Base-by-base conservation (phyloP, 306 rosid species). In the Malus sieversii region DNA sequence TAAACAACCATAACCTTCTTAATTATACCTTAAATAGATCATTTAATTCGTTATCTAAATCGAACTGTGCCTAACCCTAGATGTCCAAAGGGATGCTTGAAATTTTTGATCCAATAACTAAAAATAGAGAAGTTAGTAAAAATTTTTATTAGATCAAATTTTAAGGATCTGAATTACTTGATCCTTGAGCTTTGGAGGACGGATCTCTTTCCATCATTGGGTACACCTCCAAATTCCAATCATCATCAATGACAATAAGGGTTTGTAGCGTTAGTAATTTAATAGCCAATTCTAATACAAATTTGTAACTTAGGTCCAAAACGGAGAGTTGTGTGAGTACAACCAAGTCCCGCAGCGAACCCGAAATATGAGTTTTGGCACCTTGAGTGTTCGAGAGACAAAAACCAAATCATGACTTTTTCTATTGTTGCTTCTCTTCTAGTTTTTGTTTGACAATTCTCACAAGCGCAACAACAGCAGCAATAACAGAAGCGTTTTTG, bases 171-270 rank as follows among this genome's bases (percentile, higher is more conserved):
- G 10, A 0, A 35, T 35, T 0, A 7, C 0, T 38, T 38, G 42
- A 38, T 38, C 1, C 2, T 0, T 38, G 9, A 1, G 10, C 9
- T 38, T 38, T 0, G 42, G 2, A 38, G 42, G 0, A 1, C 0
- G 1, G 8, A 33, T 33, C 38, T 5, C 7, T 33, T 33, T 33
- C 38, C 6, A 33, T 33, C 46, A 4, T 66, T 27, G 3, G 68
- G 44, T 15, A 27, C 38, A 71, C 66, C 66, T 33, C 48, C 65
- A 29, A 25, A 46, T 22, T 12, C 10, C 23, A 40, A 22, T 23
- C 68, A 16, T 64, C 7, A 16, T 64, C 23, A 64, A 35, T 20
- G 44, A 32, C 22, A 64, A 19, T 3, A 44, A 32, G 44, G 44
- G 4, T 30, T 22, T 12, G 2, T 57, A 72, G 7, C 22, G 67